Evolutionary conservation across 2,329 filamentous ascomycete species (phyloP).

Genomic region (Neofusicoccum parvum): DNA sequence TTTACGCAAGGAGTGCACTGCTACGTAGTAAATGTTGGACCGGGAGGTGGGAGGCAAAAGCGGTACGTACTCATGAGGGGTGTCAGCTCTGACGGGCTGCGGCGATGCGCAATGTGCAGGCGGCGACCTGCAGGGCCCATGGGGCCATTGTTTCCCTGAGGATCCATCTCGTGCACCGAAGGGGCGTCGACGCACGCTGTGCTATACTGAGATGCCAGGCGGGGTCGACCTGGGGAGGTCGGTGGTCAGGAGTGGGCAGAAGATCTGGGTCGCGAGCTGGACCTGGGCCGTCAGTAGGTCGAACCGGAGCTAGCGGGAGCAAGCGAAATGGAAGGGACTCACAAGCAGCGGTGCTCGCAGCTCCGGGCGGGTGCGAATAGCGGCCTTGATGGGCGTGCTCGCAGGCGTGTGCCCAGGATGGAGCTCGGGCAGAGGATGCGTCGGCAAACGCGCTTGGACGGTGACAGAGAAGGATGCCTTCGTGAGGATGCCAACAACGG

Average conservation of each 20-base stretch:
- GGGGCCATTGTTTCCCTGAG: conserved; percentile 55
- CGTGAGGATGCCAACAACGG: conserved; percentile 19
- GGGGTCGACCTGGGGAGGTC: conserved; percentile 11
- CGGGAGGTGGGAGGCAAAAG: conserved; percentile 32
- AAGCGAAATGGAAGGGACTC: conserved; percentile 20
- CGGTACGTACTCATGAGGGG: conserved; percentile 89
- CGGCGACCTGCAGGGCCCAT: conserved; percentile 80
- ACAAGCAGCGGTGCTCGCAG: conserved; percentile 17
- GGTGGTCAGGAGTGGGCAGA: conserved; percentile 16
- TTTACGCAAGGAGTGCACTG: conserved; percentile 9
- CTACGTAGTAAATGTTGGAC: background rate
- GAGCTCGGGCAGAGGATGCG: conserved; percentile 21
- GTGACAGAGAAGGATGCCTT: conserved; percentile 21
- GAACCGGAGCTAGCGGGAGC: conserved; percentile 19
- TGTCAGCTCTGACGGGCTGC: conserved; percentile 95
- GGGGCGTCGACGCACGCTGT: conserved; percentile 11
- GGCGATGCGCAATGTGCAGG: conserved; percentile 94
- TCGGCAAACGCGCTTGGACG: conserved; percentile 21
- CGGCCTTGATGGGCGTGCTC: conserved; percentile 16
- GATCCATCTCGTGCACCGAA: conserved; percentile 42
- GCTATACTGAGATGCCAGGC: conserved; percentile 11
- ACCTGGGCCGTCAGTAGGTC: conserved; percentile 8
- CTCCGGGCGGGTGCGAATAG: conserved; percentile 13
- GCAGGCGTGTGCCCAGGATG: conserved; percentile 15
- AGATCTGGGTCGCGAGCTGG: conserved; percentile 15